phyloP scores from a whole-genome alignment of 306 rosid genomes.

The Ammopiptanthus mongolicus region DNA sequence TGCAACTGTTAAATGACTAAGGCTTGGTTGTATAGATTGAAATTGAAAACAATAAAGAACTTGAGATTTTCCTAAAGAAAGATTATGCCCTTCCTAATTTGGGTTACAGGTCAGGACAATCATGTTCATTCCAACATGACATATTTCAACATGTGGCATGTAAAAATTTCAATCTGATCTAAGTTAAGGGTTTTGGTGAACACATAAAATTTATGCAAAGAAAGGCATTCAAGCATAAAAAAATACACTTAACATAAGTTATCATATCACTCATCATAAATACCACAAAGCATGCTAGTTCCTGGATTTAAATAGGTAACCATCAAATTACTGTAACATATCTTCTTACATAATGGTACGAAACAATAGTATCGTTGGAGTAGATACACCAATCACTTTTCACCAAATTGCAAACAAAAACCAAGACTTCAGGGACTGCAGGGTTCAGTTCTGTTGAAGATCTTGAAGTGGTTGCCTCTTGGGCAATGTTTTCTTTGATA shows the following conservation, averaged over 20 bases:
- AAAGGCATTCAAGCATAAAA: neutral
- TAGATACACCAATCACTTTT: too few species aligned
- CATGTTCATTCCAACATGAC: neutral
- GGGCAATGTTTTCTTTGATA: slow-evolving; percentile 17
- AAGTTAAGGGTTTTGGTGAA: neutral
- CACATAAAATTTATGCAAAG: neutral
- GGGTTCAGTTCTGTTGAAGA: slow-evolving; percentile 28
- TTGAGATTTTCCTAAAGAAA: neutral
- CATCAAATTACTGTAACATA: neutral
- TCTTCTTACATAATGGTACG: too few species aligned
- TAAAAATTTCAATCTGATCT: neutral
- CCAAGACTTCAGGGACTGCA: neutral
- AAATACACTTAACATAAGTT: neutral
- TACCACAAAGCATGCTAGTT: neutral
- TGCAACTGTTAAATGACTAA: neutral
- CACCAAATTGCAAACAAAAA: neutral
- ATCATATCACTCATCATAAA: neutral
- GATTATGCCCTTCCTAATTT: neutral
- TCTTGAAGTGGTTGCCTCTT: slow-evolving; percentile 29
- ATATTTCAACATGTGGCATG: neutral
- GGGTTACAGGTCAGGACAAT: neutral
- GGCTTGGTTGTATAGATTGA: neutral
- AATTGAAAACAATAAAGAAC: neutral
- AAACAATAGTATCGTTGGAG: too few species aligned
- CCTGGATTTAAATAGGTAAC: neutral